Conservation (phyloP, 768 basidiomycete genomes). For the Leccinum olivaceopallidum region DNA sequence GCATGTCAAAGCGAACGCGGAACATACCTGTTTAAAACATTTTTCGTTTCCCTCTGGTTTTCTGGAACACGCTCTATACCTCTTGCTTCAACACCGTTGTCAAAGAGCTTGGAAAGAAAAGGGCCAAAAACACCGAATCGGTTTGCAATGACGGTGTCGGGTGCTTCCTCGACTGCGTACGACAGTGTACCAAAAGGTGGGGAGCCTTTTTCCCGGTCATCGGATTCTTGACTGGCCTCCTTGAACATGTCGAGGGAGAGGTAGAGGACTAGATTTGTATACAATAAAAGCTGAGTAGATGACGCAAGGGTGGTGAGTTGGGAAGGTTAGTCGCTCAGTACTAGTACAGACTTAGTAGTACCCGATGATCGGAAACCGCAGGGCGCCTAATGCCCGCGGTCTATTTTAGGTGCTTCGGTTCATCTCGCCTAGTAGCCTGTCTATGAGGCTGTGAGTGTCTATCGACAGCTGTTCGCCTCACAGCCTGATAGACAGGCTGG, state of each 20-base stretch:
- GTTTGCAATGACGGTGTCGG: slow-evolving; percentile 28
- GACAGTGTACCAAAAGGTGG: neutral
- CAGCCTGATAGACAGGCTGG: no score
- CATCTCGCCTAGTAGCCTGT: no score
- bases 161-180: slow-evolving; percentile 25
- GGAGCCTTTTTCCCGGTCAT: slow-evolving; percentile 25
- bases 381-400: neutral
- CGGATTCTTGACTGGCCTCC: neutral
- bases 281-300: no score
- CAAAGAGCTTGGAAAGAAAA: slow-evolving; percentile 41
- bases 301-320: neutral
- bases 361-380: neutral
- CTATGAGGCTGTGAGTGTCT: no score
- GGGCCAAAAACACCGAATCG: slow-evolving; percentile 34
- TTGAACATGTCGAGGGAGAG: slow-evolving; percentile 8
- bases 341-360: neutral
- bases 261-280: neutral
- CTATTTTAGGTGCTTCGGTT: neutral
- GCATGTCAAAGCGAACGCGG: neutral
- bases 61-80: slow-evolving; percentile 58
- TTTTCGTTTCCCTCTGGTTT: slow-evolving; percentile 44
- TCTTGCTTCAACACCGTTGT: slow-evolving; percentile 51
- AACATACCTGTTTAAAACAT: slow-evolving; percentile 38
- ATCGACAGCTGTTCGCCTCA: no score
- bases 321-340: no score